Conservation (phyloP, 768 basidiomycete genomes). For the Pisolithus albus region DNA sequence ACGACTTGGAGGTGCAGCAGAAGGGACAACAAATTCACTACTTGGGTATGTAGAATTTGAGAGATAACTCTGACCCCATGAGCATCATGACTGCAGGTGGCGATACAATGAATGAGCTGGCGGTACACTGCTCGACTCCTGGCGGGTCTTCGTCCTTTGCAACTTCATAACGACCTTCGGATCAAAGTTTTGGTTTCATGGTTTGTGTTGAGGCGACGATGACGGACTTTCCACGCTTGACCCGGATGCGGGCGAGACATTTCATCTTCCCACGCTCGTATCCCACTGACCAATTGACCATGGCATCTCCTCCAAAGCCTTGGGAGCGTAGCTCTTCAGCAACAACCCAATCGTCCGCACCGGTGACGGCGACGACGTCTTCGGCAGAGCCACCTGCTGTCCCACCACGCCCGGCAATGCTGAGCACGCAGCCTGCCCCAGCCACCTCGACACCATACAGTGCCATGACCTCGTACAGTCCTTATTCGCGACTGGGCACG, state of each 20-base stretch:
- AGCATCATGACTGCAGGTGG: too few species aligned
- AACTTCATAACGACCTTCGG: too few species aligned
- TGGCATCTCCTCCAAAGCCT: constrained; percentile 86
- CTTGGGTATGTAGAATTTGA: too few species aligned
- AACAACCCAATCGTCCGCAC: constrained; percentile 14
- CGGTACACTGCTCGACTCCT: too few species aligned
- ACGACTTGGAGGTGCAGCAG: too few species aligned
- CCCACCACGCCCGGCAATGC: constrained; percentile 56
- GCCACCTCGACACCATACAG: constrained; percentile 36
- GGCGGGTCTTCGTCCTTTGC: too few species aligned
- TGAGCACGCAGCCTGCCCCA: constrained; percentile 35
- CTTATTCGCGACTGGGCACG: constrained; percentile 31
- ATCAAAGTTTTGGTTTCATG: too few species aligned
- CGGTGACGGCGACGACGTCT: constrained; percentile 16
- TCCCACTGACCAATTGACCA: constrained; percentile 23
- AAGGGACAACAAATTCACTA: too few species aligned
- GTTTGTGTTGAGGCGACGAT: neutral
- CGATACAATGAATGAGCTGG: too few species aligned
- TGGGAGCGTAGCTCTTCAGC: constrained; percentile 58
- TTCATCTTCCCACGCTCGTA: constrained; percentile 13
- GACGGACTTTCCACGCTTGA: neutral
- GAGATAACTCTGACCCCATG: too few species aligned
- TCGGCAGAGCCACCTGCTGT: constrained; percentile 37
- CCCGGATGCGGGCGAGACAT: neutral
- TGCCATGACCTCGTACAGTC: constrained; percentile 43